Evolutionary conservation across 768 basidiomycete species (phyloP), one percentile per base, ranked within the genome.

Genomic region (Pisolithus orientalis): DNA sequence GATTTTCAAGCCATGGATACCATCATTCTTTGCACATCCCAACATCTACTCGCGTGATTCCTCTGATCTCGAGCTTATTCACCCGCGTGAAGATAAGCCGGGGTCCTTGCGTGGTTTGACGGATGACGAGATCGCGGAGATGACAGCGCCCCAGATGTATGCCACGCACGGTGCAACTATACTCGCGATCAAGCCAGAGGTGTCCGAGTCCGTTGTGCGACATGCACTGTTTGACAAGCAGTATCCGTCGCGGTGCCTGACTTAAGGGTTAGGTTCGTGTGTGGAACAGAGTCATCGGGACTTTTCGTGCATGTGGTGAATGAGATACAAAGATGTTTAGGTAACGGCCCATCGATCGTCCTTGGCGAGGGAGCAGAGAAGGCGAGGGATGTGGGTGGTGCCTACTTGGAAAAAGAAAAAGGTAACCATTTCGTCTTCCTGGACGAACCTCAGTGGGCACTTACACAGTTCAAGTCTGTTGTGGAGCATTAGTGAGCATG

Each of bases 401-500:
- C 34, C 11, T 43, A 21, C 21, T 24, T 43, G 17, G 42, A 43
- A 43, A 43, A 24, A 43, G 42, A 43, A 43, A 43, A 24, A 43
- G 50, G 50, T 5, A 51, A 51, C n/a, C 49, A 50, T 3, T 51
- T 42, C 16, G 24, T 42, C 8, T 51, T 42, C 29, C 42, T 38
- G n/a, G 50, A 40, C 17, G 38, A 40, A 25, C 37, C 37, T 25
- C 11, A 50, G 37, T 34, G 16, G 28, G 48, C 48, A 14, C 5
- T 49, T 3, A 2, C 8, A 11, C 31, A 32, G 31, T 11, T 32
- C 31, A 32, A 10, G 31, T 9, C 31, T 10, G 31, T 9, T 11
- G 31, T 32, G 9, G 31, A 11, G 11, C 9, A 21, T 21, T 21
- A 21, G 21, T 21, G 21, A 21, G 21, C 21, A 21, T 21, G 21